Conservation (phyloP, 2,329 filamentous ascomycete species). For the Grosmannia huntii region DNA sequence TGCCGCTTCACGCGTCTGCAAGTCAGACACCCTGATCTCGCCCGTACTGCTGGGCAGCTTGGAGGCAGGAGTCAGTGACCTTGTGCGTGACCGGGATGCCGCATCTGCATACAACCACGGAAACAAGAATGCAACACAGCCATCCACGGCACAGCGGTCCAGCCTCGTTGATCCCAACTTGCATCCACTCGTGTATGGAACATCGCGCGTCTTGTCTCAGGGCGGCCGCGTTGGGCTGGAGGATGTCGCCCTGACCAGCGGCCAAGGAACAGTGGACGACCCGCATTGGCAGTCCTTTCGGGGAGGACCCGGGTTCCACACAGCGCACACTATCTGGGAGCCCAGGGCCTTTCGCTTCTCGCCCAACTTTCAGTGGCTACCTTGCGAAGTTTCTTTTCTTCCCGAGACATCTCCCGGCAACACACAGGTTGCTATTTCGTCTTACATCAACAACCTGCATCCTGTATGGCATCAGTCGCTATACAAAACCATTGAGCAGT, state of each 20-base stretch:
- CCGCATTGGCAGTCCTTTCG: too few species aligned
- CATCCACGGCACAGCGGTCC: not conserved
- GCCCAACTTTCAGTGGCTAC: conserved; percentile 19
- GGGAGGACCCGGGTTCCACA: too few species aligned
- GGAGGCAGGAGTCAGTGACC: not conserved
- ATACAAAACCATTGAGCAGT: conserved; percentile 22
- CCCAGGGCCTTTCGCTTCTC: conserved; percentile 13
- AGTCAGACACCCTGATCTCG: conserved; percentile 30
- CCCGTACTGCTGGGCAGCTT: not conserved
- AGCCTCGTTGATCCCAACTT: conserved; percentile 42
- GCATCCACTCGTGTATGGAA: conserved; percentile 37
- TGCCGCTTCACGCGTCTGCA: conserved; percentile 26
- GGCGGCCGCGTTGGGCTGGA: conserved; percentile 18
- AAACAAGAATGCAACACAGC: too few species aligned
- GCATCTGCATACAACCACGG: too few species aligned
- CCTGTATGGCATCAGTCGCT: conserved; percentile 18
- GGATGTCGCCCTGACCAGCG: conserved; percentile 14
- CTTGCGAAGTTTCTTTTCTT: conserved; percentile 22
- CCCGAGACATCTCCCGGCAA: conserved; percentile 1
- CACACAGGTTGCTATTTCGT: conserved; percentile 14
- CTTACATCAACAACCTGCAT: conserved; percentile 32
- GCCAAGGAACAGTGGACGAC: conserved; percentile 6
- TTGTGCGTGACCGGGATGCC: too few species aligned
- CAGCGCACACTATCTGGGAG: not conserved
- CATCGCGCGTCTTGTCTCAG: conserved; percentile 18